These are phyloP conservation scores for Xylaria venustula DNA, from an alignment of 495 filamentous ascomycete genomes.

Conservation along the genomic window DNA sequence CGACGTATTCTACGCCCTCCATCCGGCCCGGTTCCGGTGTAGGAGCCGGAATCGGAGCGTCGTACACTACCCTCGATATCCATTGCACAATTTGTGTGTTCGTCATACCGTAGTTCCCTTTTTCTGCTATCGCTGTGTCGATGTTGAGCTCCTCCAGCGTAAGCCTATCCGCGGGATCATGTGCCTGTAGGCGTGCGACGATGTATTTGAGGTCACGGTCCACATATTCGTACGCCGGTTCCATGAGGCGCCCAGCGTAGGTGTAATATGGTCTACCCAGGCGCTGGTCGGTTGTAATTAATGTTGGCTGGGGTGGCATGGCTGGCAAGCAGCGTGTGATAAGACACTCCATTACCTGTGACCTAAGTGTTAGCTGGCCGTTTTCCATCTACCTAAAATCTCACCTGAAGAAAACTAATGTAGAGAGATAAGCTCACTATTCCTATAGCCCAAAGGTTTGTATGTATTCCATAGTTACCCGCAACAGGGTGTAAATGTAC, in stretches of 20 bases:
- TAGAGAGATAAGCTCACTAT: neutral
- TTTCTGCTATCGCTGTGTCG: neutral
- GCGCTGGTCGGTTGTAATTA: neutral
- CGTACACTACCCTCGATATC: neutral
- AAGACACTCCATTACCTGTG: conserved; percentile 4
- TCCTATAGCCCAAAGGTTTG: neutral
- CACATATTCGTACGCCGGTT: neutral
- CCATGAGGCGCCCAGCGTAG: neutral
- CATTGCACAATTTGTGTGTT: neutral
- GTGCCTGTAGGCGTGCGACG: neutral
- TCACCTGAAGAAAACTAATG: neutral
- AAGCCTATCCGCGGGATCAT: neutral
- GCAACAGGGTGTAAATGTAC: neutral
- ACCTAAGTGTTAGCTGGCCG: neutral
- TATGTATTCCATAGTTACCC: conserved; percentile 3
- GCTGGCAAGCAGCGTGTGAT: conserved; percentile 7
- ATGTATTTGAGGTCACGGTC: neutral
- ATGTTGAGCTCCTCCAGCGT: neutral
- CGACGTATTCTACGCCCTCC: neutral
- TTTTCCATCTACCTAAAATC: neutral
- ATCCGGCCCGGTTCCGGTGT: no score
- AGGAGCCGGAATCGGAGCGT: no score
- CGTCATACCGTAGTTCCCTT: neutral
- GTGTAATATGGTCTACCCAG: neutral
- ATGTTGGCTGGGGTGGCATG: neutral